Percentiles rank a stretch among this genome's conserved stretches.
Evolutionary conservation across 305 asterid genomes (phyloP).

Genomic region (Lippia alba): DNA sequence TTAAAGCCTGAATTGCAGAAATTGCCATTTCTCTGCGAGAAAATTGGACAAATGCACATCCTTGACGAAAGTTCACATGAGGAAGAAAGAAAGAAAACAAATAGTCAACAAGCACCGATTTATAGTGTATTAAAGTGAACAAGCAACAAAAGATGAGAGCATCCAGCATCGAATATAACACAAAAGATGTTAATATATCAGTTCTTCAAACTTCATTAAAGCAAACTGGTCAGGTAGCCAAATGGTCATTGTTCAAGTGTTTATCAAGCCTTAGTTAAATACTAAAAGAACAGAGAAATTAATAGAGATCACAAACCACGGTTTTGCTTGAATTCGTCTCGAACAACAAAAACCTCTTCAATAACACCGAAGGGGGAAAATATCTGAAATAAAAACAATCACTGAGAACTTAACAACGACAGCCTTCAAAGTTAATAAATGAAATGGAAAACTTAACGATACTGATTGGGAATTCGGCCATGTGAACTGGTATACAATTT

Average conservation of each 20-base stretch:
- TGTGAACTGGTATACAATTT: conserved; percentile 14
- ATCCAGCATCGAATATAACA: background rate
- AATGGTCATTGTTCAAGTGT: conserved; percentile 23
- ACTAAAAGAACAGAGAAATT: conserved; percentile 25
- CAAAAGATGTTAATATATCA: background rate
- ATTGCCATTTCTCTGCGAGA: conserved; percentile 80
- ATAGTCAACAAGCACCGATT: conserved; percentile 41
- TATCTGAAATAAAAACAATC: conserved; percentile 59
- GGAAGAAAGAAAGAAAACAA: conserved; percentile 29
- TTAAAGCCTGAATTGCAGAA: conserved; percentile 81
- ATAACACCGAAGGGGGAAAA: conserved; percentile 79
- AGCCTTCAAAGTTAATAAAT: conserved; percentile 14
- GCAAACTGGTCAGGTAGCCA: conserved; percentile 14
- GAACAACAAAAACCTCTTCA: conserved; percentile 74
- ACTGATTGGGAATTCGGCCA: background rate
- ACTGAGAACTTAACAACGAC: conserved; percentile 29
- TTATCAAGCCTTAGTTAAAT: conserved; percentile 27
- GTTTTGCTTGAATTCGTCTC: conserved; percentile 71
- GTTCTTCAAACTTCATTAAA: conserved; percentile 15
- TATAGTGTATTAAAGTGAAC: conserved; percentile 20
- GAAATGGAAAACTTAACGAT: background rate
- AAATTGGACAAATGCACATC: conserved; percentile 81
- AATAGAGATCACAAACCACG: conserved; percentile 61
- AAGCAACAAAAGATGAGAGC: conserved; percentile 17
- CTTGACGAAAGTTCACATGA: conserved; percentile 52